These are phyloP conservation scores for Phialemoniopsis sp. DNA, from an alignment of 2,329 filamentous ascomycete genomes.

Conservation along the genomic window DNA sequence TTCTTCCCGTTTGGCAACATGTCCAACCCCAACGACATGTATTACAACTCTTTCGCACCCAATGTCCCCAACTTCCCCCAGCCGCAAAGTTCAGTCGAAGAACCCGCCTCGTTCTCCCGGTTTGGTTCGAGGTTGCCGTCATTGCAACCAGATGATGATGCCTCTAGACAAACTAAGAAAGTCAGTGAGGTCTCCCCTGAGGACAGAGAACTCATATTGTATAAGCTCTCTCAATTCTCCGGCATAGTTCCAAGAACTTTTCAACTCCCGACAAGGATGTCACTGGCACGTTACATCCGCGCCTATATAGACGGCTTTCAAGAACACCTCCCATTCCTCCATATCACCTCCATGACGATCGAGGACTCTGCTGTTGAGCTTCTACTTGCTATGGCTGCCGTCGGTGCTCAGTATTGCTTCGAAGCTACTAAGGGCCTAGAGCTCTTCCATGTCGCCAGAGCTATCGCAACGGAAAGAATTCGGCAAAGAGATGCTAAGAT, in stretches of 20 bases:
- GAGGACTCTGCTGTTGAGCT: conserved; percentile 26
- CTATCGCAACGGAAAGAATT: conserved; percentile 47
- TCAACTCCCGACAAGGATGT: conserved; percentile 9
- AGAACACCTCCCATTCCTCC: conserved; percentile 40
- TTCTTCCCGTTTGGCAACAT: conserved; percentile 4
- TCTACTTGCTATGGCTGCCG: conserved; percentile 44
- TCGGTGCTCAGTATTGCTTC: conserved; percentile 43
- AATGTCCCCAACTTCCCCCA: background rate
- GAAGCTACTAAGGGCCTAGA: conserved; percentile 46
- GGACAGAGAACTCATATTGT: conserved; percentile 5
- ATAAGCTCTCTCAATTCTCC: background rate
- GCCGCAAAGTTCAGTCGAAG: background rate
- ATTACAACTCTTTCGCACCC: background rate
- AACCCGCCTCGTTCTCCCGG: conserved; percentile 5
- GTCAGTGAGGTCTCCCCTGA: conserved; percentile 5
- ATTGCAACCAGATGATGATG: conserved; percentile 2
- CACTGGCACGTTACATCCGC: conserved; percentile 11
- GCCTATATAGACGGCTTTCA: conserved; percentile 24
- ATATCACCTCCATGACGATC: conserved; percentile 8
- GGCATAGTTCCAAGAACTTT: conserved; percentile 4
- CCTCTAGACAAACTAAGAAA: background rate
- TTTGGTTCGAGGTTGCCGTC: conserved; percentile 11
- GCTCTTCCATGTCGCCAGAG: conserved; percentile 51
- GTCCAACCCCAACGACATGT: background rate
- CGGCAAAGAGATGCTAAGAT: conserved; percentile 42